Evolutionary conservation across 106 monocot genomes (phyloP).

Genomic region (Gastrodia elata): DNA sequence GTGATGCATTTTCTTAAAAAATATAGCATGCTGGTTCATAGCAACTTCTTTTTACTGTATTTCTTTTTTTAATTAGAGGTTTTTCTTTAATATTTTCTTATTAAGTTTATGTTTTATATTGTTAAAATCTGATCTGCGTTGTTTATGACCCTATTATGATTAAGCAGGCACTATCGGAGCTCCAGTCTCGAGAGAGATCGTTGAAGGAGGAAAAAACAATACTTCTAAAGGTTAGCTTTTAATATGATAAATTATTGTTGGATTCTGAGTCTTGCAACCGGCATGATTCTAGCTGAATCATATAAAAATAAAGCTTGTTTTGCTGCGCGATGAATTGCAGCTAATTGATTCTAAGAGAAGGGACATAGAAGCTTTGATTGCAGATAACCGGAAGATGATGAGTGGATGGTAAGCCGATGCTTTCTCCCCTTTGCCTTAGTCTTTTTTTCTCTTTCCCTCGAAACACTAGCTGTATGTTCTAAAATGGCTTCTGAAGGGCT

Average conservation of each 20-base stretch:
- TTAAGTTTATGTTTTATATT: not conserved
- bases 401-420: not conserved
- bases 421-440: not conserved
- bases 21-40: no score
- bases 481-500: no score
- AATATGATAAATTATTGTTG: not conserved
- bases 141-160: not conserved
- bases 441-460: not conserved
- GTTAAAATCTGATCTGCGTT: not conserved
- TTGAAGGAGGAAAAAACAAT: not conserved
- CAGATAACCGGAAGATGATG: conserved; percentile 1
- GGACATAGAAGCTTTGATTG: conserved; percentile 1
- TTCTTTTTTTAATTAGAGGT: no score
- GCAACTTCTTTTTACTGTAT: no score
- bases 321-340: not conserved
- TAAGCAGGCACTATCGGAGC: not conserved
- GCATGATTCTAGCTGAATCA: not conserved
- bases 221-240: not conserved
- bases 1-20: no score
- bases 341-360: not conserved
- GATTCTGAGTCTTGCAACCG: not conserved
- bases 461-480: not conserved
- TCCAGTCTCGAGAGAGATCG: not conserved
- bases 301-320: not conserved
- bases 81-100: no score